Base-by-base conservation (phyloP, 345 rosid genomes). In the Syzygium jambos region DNA sequence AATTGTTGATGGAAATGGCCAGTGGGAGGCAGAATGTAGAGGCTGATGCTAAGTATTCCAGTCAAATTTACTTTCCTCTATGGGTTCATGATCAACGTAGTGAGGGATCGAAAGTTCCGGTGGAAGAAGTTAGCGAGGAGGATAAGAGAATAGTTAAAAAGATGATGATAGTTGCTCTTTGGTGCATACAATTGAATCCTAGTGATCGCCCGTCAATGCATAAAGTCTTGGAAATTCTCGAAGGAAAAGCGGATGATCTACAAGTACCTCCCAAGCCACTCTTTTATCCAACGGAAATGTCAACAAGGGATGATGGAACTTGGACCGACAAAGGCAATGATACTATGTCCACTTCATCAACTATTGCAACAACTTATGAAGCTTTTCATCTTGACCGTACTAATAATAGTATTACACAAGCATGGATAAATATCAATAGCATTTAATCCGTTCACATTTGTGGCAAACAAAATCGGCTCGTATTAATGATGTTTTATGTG, bases 321-420 rank as follows among this genome's bases (percentile, higher is more conserved):
- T 25, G 29, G 6, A 5, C 7, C 0, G 1, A 25, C 0, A 1
- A 57, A 11, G 29, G 15, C 65, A 57, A 57, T 25, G 1, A 25
- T 57, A 5, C 15, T 4, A 57, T 25, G 2, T 25, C 29, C 3
- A 25, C 29, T 57, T 25, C 29, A 25, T 25, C 29, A 25, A 57
- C 1, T 25, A 57, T 1, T 2, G 15, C 29, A 57, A 11, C 2
- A 57, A 57, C 65, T 57, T 57, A 25, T 25, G 29, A 11, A 57
- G 65, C 1, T 57, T 57, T 7, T 1, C 7, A 25, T 57, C 29
- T 57, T 4, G 65, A 25, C 15, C 1, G 11, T 2, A 57, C 6
- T 57, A 57, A 1, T 11, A 11, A 0, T 57, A 25, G 2, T 2
- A 5, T 25, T 57, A 11, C 1, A 11, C 63, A 57, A 57, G 29